phyloP scores from a whole-genome alignment of 495 filamentous ascomycete species.

The Penicillium coprophilum region DNA sequence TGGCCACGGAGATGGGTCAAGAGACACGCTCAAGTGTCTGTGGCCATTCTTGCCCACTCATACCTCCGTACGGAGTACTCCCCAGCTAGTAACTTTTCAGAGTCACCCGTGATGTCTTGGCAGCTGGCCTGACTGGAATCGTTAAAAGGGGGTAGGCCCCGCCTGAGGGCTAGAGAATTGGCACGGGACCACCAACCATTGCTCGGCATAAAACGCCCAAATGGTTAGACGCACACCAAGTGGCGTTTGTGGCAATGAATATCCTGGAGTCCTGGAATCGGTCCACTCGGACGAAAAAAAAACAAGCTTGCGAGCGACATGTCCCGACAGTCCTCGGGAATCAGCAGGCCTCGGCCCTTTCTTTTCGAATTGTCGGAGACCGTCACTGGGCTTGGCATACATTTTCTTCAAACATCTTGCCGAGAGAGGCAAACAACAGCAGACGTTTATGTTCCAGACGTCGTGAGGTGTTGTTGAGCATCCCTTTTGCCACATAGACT shows the following conservation, averaged over 20 bases:
- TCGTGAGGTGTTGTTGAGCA: background rate
- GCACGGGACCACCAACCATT: background rate
- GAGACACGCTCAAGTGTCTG: background rate
- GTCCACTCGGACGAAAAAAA: background rate
- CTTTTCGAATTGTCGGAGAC: background rate
- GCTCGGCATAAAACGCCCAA: background rate
- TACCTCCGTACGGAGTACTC: background rate
- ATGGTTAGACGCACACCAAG: background rate
- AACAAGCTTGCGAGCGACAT: background rate
- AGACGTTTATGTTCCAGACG: background rate
- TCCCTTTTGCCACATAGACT: background rate
- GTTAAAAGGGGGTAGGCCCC: background rate
- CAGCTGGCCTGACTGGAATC: background rate
- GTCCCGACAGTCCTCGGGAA: background rate
- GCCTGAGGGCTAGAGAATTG: background rate
- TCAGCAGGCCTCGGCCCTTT: background rate
- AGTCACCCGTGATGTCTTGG: background rate
- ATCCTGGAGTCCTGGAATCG: background rate
- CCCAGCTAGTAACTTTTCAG: background rate
- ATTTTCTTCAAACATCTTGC: too few species aligned
- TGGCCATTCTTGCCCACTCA: background rate
- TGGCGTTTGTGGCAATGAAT: background rate
- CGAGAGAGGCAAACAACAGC: background rate
- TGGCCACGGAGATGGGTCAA: background rate
- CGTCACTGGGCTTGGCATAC: background rate